phyloP scores from a whole-genome alignment of 2,329 filamentous ascomycete species.

The Fusarium aywerte region DNA sequence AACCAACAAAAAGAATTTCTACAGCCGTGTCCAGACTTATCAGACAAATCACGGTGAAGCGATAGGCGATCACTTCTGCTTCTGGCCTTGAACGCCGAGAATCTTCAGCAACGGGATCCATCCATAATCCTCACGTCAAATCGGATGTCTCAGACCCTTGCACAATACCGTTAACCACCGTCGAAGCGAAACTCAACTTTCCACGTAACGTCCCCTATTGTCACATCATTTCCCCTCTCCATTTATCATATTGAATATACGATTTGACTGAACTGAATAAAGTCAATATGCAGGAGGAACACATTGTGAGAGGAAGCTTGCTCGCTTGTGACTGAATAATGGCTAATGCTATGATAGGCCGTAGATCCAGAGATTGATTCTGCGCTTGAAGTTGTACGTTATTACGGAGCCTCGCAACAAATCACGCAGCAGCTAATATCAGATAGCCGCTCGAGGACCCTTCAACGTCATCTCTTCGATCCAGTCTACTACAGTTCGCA shows the following conservation, averaged over 20 bases:
- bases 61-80: background rate
- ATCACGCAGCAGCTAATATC: background rate
- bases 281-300: constrained; percentile 12
- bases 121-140: background rate
- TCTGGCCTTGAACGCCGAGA: background rate
- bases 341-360: background rate
- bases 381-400: constrained; percentile 17
- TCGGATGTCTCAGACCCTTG: constrained; percentile 4
- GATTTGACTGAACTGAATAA: accelerated
- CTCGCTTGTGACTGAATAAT: accelerated
- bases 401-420: accelerated
- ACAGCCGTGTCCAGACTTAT: background rate
- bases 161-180: background rate
- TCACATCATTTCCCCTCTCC: background rate
- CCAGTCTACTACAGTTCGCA: constrained; percentile 17
- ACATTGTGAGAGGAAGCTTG: background rate
- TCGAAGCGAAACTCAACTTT: background rate
- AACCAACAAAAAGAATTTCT: background rate
- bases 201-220: background rate
- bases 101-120: background rate
- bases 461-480: constrained; percentile 21
- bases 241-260: background rate
- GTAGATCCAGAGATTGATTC: constrained; percentile 24
- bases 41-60: background rate
- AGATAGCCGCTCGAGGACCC: constrained; percentile 22